A percentile compares a stretch with the other conserved stretches of the same genome.
Conservation (phyloP, 208 protist genomes). For the Naegleria lovaniensis region DNA sequence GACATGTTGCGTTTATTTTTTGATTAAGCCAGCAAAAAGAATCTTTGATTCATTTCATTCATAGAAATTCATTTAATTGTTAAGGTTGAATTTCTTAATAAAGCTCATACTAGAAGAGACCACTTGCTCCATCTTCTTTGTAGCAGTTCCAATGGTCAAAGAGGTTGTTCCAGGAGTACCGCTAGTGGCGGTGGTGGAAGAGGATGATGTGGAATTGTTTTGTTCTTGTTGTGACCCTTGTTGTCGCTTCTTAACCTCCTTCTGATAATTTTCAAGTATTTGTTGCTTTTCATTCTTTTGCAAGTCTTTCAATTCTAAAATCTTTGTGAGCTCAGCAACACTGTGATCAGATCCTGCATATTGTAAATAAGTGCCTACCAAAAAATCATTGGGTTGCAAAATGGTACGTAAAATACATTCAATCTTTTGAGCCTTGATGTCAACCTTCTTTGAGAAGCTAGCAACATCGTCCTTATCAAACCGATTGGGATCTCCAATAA, state of each 20-base stretch:
- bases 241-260: neutral
- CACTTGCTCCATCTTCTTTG: constrained; percentile 8
- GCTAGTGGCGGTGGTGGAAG: neutral
- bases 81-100: neutral
- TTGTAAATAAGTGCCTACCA: neutral
- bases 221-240: no score
- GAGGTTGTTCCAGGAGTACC: neutral
- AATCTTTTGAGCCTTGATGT: neutral
- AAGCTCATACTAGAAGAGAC: neutral
- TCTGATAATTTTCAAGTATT: neutral
- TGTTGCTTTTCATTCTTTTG: constrained; percentile 6
- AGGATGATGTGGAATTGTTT: no score
- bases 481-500: neutral
- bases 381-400: neutral
- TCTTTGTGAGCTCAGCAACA: neutral
- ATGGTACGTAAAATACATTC: neutral
- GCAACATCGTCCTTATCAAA: constrained; percentile 9
- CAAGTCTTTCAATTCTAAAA: neutral
- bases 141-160: neutral
- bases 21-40: no score
- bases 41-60: no score
- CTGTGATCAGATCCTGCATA: neutral
- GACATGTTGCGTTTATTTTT: no score
- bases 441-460: neutral
- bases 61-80: no score